Evolutionary conservation across 2,329 filamentous ascomycete species (phyloP).

Genomic region (Phialophora macrospora): DNA sequence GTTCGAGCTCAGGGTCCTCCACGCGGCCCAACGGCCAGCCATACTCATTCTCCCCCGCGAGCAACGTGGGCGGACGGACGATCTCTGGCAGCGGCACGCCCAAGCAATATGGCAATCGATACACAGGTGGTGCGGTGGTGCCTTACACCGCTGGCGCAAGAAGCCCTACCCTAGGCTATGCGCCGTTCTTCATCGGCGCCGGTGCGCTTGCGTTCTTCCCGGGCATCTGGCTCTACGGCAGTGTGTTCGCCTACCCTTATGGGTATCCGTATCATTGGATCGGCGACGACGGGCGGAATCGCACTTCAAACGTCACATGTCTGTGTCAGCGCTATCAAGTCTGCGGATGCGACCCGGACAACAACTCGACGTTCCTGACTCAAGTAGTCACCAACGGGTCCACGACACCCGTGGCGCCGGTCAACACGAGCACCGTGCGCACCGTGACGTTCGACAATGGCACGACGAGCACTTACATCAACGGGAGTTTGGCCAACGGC

Average conservation of each 20-base stretch:
- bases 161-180: constrained; percentile 54
- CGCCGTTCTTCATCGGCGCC: constrained; percentile 55
- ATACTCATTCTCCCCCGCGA: constrained; percentile 35
- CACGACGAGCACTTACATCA: constrained; percentile 53
- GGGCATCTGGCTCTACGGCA: constrained; percentile 61
- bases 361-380: constrained; percentile 51
- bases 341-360: constrained; percentile 63
- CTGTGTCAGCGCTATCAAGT: constrained; percentile 59
- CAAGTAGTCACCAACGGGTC: constrained; percentile 50
- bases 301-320: constrained; percentile 57
- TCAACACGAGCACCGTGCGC: constrained; percentile 48
- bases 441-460: constrained; percentile 50
- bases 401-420: constrained; percentile 41
- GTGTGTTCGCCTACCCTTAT: constrained; percentile 60
- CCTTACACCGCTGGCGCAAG: constrained; percentile 56
- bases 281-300: constrained; percentile 43
- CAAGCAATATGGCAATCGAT: constrained; percentile 58
- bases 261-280: constrained; percentile 55
- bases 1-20: constrained; percentile 22
- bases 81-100: constrained; percentile 48
- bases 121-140: constrained; percentile 58
- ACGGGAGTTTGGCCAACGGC: constrained; percentile 54
- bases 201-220: constrained; percentile 56
- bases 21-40: constrained; percentile 27
- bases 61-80: constrained; percentile 44